Evolutionary conservation across 169 alveolate species (phyloP), one percentile per base, ranked within the genome.

Genomic region (Plasmodium relictum): DNA sequence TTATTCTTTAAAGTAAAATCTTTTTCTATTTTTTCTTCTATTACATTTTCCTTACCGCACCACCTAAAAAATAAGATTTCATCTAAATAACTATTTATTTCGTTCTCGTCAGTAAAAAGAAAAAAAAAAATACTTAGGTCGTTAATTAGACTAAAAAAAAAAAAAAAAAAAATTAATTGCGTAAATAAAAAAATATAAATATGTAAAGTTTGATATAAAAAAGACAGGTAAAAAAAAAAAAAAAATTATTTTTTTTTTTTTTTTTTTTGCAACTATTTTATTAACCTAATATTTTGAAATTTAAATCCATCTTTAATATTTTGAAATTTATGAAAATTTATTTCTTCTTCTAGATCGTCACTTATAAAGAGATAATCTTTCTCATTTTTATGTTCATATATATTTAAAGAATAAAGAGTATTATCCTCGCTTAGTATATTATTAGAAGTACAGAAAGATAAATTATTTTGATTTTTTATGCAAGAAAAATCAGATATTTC

Each of bases 291-390:
- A 42, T 45, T 18, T 3, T 76, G 69, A 37, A 12, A n/a, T 56
- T 45, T 76, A 39, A 76, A 76, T 16, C 71, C 68, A 1, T 50
- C 76, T 48, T 76, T 76, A 20, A 76, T 26, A 42, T 76, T 76
- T 41, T 52, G 20, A 74, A 74, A 74, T 59, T 59, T 61, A 8
- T 41, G 20, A 59, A 59, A 59, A 16, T 18, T 10, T 16, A 6
- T 39, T 58, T 26, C 42, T 42, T 10, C 26, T 7, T 39, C 63
- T 12, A 8, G 8, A 16, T 73, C 26, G 0, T 74, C 45, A 58
- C 31, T 65, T 74, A 31, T 31, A 31, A 31, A 31, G 3, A 2
- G 39, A 31, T 31, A 2, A 31, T 31, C 63, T 37, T 41, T 1
- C 5, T 62, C 56, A 9, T 9, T 41, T 22, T 20, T 22, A 8